A percentile compares a stretch with the other conserved stretches of the same genome.
phyloP scores from a whole-genome alignment of 2,329 filamentous ascomycete species.

The Cladosporium sp. region DNA sequence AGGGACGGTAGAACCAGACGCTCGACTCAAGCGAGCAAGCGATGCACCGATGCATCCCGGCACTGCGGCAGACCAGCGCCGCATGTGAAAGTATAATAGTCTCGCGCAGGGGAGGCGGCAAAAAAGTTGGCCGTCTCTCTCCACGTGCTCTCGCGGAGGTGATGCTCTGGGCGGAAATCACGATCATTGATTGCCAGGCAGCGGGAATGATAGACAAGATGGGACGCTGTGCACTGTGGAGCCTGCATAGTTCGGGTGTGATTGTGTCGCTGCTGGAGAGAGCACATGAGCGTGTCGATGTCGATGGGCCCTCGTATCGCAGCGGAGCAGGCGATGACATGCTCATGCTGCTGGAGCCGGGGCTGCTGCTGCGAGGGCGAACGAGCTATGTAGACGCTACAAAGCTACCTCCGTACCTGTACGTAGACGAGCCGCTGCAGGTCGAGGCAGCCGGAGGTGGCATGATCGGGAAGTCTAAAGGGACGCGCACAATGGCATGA shows the following conservation, averaged over 20 bases:
- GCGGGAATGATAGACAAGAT: not conserved
- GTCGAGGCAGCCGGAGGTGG: constrained; percentile 6
- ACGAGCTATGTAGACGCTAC: not conserved
- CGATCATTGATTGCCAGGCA: not conserved
- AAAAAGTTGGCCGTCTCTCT: constrained; percentile 10
- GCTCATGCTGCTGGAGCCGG: constrained; percentile 4
- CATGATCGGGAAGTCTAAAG: constrained; percentile 14
- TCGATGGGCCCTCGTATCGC: constrained; percentile 14
- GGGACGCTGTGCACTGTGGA: constrained; percentile 1
- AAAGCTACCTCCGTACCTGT: constrained; percentile 4
- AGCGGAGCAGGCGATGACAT: constrained; percentile 7
- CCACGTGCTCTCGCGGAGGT: constrained; percentile 7
- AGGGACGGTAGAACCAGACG: not conserved
- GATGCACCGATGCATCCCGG: not conserved
- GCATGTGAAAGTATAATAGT: constrained; percentile 13
- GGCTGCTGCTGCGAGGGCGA: constrained; percentile 1
- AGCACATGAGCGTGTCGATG: not conserved
- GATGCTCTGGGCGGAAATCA: not conserved
- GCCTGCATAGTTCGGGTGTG: not conserved
- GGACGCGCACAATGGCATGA: not conserved
- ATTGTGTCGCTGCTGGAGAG: not conserved
- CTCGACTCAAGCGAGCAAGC: not conserved
- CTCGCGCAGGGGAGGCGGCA: constrained; percentile 13
- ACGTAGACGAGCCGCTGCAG: constrained; percentile 1
- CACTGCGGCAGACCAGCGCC: constrained; percentile 8